These are phyloP conservation scores for Torulaspora microellipsoides DNA, from an alignment of 805 yeast genomes.

Conservation along the genomic window DNA sequence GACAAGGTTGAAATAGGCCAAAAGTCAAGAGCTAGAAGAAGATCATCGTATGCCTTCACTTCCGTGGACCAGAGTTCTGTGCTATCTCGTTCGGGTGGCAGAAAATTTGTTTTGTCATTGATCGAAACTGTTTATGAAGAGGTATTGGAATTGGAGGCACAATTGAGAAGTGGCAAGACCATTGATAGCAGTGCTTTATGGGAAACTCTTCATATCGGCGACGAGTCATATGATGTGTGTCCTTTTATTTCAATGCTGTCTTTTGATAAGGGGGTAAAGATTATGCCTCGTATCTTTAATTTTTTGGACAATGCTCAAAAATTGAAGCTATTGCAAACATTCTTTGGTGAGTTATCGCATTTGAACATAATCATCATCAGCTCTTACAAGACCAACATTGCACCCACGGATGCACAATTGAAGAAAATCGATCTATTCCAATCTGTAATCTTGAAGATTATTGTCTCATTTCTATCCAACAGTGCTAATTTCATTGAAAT, in stretches of 20 bases:
- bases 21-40: conserved; percentile 31
- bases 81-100: conserved; percentile 37
- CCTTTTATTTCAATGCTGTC: conserved; percentile 81
- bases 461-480: conserved; percentile 71
- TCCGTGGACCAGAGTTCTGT: conserved; percentile 35
- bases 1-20: conserved; percentile 30
- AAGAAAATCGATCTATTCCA: conserved; percentile 75
- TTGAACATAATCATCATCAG: conserved; percentile 74
- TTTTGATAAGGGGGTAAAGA: conserved; percentile 82
- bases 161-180: conserved; percentile 52
- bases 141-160: conserved; percentile 74
- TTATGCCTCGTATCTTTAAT: conserved; percentile 83
- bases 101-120: conserved; percentile 55
- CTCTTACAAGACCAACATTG: conserved; percentile 62
- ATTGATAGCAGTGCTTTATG: conserved; percentile 54
- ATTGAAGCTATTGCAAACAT: conserved; percentile 66
- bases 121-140: conserved; percentile 77
- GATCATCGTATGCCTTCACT: conserved; percentile 35
- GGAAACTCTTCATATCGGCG: conserved; percentile 73
- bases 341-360: conserved; percentile 76
- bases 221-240: conserved; percentile 52
- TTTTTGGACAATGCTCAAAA: conserved; percentile 74
- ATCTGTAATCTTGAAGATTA: conserved; percentile 72
- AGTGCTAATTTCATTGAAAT: conserved; percentile 79
- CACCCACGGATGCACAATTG: conserved; percentile 48